phyloP scores from a whole-genome alignment of 2,329 filamentous ascomycete species.

The Lachnellula occidentalis region DNA sequence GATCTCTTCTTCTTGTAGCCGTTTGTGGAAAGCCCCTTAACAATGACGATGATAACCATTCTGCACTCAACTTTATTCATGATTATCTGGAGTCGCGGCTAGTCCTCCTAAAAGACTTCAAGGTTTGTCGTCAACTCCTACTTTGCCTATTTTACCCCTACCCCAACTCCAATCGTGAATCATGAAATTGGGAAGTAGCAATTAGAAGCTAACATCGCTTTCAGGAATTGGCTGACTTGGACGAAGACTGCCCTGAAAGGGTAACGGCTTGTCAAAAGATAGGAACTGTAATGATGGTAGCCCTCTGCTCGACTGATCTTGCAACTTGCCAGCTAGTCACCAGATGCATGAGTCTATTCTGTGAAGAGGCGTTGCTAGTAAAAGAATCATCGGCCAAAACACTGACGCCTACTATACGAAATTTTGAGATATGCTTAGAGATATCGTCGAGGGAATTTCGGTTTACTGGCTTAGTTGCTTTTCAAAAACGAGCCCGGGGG shows the following conservation, averaged over 20 bases:
- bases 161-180: background rate
- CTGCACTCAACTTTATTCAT: slow-evolving; percentile 37
- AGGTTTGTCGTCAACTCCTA: slow-evolving; percentile 28
- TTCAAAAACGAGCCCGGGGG: slow-evolving; percentile 59
- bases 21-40: slow-evolving; percentile 26
- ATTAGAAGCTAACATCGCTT: slow-evolving; percentile 6
- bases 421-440: slow-evolving; percentile 55
- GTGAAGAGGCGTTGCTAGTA: slow-evolving; percentile 55
- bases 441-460: slow-evolving; percentile 59
- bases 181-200: background rate
- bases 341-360: slow-evolving; percentile 53
- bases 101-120: slow-evolving; percentile 39
- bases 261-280: slow-evolving; percentile 47
- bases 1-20: slow-evolving; percentile 27
- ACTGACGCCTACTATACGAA: slow-evolving; percentile 50
- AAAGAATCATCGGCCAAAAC: slow-evolving; percentile 47
- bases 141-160: background rate
- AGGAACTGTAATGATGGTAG: slow-evolving; percentile 58
- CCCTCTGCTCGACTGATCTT: slow-evolving; percentile 60
- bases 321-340: slow-evolving; percentile 61
- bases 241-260: slow-evolving; percentile 51
- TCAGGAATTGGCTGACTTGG: slow-evolving; percentile 50
- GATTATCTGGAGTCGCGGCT: slow-evolving; percentile 53
- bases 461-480: slow-evolving; percentile 64
- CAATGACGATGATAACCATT: slow-evolving; percentile 21